Evolutionary conservation across 345 rosid species (phyloP), one percentile per base, ranked within the genome.

Genomic region (Adansonia digitata): DNA sequence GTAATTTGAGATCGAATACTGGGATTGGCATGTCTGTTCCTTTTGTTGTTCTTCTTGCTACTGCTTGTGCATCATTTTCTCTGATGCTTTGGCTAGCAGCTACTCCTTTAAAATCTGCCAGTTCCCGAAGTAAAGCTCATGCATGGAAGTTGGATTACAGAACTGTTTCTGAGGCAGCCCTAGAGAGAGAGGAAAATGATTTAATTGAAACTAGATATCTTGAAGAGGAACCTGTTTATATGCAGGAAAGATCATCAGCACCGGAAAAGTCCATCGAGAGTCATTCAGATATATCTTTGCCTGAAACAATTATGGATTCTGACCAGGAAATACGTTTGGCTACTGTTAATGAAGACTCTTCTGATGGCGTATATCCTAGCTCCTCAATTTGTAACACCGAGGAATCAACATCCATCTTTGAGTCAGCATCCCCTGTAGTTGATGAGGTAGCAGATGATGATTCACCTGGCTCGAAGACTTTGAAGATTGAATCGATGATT

Each of bases 21-120:
- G 88, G 90, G 39, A 75, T 81, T 76, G 82, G 86, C 78, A 77
- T 86, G 51, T 84, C 94, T 12, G 27, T 82, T 20, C 85, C 89
- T 43, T 93, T 87, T 80, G 74, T 83, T 56, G 74, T 84, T 56
- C 88, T 93, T 81, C 91, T 90, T 65, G 71, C 83, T 61, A 85
- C 87, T 40, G 88, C 91, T 81, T 84, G 82, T 85, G 84, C 86
- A 14, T 90, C 98, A 69, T 83, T 92, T 64, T 85, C 89, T 82
- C 67, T 93, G 86, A 91, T 86, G 91, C 91, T 96, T 35, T 91
- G 98, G 99, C 85, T 96, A 52, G 89, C 85, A 39, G 92, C 94
- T 27, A 92, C 92, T 9, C 98, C 99, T 0, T 79, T 96, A 83
- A 96, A 89, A 79, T 93, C 99, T 75, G 88, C 88, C 5, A 90